Evolutionary conservation across 2,329 filamentous ascomycete species (phyloP), one percentile per base, ranked within the genome.

Genomic region (Paracoccidioides brasiliensis): DNA sequence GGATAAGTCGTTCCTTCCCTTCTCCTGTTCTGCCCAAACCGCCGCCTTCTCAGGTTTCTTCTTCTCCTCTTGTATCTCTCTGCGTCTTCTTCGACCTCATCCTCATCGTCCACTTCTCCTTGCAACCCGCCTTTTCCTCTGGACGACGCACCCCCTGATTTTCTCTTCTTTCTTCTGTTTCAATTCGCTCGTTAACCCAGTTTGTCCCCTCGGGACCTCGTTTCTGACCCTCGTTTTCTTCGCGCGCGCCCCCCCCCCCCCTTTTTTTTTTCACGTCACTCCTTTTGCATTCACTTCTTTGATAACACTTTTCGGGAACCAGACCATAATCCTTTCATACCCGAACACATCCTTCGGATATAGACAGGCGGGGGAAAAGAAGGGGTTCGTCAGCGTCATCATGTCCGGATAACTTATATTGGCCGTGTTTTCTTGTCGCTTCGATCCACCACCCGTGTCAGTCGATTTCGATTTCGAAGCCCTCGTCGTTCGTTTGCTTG

Each of bases 151-250:
- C 51, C 53, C 54, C 28, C 15, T 44, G 40, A 46, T 57, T 52
- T 28, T 44, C 56, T 54, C 45, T 52, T 54, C 28, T 30, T 55
- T 57, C 35, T 51, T 52, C 55, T 52, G 28, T 7, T 54, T 50
- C 51, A 33, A 33, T 52, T 38, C 28, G 30, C 44, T 48, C 51
- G 52, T 56, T 55, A n/a, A 56, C 44, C 49, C 48, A 30, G 57
- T 57, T 56, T 50, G 43, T 54, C 7, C 52, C 58, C 60, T 61
- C 64, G 58, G 52, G 49, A 58, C 57, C 52, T 56, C n/a, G n/a
- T 48, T 53, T 56, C 58, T 8, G n/a, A 30, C 45, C 32, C 35
- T 60, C 58, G 54, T 57, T 55, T 53, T 57, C 55, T 54, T 10
- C 41, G 33, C 33, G 5, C n/a, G n/a, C n/a, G n/a, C n/a, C n/a